phyloP scores from a whole-genome alignment of 2,329 filamentous ascomycete genomes.

The Gnomoniopsis smithogilvyi region DNA sequence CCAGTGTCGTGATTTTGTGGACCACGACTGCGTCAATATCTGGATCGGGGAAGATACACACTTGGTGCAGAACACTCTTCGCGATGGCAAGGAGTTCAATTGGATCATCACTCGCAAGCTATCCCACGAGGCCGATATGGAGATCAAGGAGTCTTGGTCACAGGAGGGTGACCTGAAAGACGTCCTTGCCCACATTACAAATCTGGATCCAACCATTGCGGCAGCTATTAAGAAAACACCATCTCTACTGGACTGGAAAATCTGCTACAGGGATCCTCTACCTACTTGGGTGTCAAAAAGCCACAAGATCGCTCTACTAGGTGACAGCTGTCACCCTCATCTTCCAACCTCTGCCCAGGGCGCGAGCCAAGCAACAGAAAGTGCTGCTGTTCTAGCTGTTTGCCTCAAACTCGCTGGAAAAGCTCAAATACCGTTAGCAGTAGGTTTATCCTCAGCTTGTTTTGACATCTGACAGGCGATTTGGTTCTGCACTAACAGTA shows the following conservation, averaged over 20 bases:
- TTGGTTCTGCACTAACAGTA: conserved; percentile 1
- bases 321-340: conserved; percentile 53
- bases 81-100: conserved; percentile 41
- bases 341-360: conserved; percentile 52
- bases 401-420: conserved; percentile 41
- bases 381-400: conserved; percentile 42
- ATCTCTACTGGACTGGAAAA: conserved; percentile 50
- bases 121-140: conserved; percentile 37
- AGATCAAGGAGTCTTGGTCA: conserved; percentile 45
- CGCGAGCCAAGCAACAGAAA: conserved; percentile 52
- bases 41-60: conserved; percentile 43
- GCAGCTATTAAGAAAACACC: conserved; percentile 43
- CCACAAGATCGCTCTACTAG: conserved; percentile 46
- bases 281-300: conserved; percentile 49
- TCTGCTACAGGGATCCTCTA: conserved; percentile 50
- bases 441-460: conserved; percentile 18
- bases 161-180: conserved; percentile 44
- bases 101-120: conserved; percentile 44
- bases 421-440: conserved; percentile 35
- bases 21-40: conserved; percentile 42
- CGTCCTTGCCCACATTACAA: conserved; percentile 33
- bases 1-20: conserved; percentile 36
- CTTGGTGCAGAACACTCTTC: conserved; percentile 40
- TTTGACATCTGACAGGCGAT: background rate
- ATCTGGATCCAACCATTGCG: conserved; percentile 42